These are phyloP conservation scores for Lachnellula hyalina DNA, from an alignment of 2,329 filamentous ascomycete species.

Conservation along the genomic window DNA sequence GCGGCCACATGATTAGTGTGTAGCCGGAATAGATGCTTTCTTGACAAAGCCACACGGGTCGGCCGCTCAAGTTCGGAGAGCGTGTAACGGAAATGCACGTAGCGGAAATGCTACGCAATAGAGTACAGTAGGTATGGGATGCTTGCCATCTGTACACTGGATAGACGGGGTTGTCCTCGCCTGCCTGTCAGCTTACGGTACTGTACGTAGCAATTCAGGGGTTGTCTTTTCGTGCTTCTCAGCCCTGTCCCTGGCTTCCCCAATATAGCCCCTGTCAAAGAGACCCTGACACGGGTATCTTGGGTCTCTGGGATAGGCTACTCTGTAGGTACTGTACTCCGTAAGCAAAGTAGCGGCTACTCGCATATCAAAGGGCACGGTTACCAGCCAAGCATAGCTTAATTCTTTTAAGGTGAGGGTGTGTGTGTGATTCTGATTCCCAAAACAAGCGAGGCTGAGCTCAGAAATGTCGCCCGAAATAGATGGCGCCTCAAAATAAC, in stretches of 20 bases:
- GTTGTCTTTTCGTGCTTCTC: background rate
- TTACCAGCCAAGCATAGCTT: background rate
- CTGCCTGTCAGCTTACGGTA: background rate
- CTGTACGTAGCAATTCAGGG: background rate
- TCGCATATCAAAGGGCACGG: background rate
- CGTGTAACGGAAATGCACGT: background rate
- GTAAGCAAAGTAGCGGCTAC: background rate
- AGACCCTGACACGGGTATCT: background rate
- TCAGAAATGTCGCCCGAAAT: background rate
- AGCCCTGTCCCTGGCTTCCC: background rate
- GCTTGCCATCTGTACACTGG: background rate
- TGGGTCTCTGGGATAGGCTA: background rate
- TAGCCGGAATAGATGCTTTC: constrained; percentile 6
- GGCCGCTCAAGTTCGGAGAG: background rate
- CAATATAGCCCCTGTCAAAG: background rate
- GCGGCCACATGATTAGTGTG: background rate
- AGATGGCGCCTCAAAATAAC: constrained; percentile 5
- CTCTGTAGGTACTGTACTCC: too few species aligned
- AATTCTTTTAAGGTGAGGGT: too few species aligned
- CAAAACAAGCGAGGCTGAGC: constrained; percentile 14
- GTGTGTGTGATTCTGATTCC: background rate
- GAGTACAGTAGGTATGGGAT: too few species aligned
- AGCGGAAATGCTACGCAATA: too few species aligned
- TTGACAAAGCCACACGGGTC: background rate
- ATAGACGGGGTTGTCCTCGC: background rate